These are phyloP conservation scores for Botrytis aclada DNA, from an alignment of 2,329 filamentous ascomycete species.

Conservation along the genomic window DNA sequence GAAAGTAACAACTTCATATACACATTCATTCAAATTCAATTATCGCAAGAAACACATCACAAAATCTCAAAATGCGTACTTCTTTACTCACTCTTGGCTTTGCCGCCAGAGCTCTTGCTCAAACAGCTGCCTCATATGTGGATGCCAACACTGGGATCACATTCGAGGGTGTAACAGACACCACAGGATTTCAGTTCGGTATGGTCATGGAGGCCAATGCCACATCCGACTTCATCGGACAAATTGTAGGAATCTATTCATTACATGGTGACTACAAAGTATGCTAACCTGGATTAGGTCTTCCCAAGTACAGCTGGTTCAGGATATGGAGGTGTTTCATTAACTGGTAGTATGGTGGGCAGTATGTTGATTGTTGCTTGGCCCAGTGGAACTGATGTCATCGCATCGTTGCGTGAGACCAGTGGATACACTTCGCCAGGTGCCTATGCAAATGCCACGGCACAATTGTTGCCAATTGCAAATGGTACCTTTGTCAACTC, in stretches of 20 bases:
- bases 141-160: constrained; percentile 47
- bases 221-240: constrained; percentile 52
- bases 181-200: constrained; percentile 46
- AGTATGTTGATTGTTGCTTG: constrained; percentile 50
- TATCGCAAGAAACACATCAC: background rate
- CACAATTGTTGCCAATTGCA: constrained; percentile 45
- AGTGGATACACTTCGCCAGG: constrained; percentile 46
- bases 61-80: constrained; percentile 10
- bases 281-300: constrained; percentile 1
- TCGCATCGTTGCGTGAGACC: constrained; percentile 42
- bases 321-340: constrained; percentile 50
- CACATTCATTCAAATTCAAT: constrained; percentile 8
- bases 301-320: constrained; percentile 22
- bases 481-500: constrained; percentile 52
- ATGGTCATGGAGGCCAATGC: constrained; percentile 50
- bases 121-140: constrained; percentile 36
- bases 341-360: constrained; percentile 46
- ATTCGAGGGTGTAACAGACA: constrained; percentile 41
- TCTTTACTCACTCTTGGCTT: constrained; percentile 13
- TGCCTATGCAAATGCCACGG: constrained; percentile 43
- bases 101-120: constrained; percentile 21
- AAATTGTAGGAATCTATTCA: constrained; percentile 45
- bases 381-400: constrained; percentile 46
- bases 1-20: background rate
- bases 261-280: background rate